Conservation (phyloP, 805 yeast species). For the Hanseniaspora lachancei region DNA sequence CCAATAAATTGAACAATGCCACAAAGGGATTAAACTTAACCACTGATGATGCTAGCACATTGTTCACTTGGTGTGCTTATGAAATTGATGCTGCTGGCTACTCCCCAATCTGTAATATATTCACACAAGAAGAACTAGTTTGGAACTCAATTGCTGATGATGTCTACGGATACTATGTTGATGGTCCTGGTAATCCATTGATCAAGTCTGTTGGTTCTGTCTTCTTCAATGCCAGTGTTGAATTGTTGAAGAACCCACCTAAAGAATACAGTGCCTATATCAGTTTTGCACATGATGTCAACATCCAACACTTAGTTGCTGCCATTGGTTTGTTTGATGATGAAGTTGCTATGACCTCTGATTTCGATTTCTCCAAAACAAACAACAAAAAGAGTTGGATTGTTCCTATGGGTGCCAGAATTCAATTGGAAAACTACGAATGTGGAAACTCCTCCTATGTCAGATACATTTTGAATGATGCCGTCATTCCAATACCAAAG, state of each 20-base stretch:
- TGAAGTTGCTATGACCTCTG: slow-evolving; percentile 31
- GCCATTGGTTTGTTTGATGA: slow-evolving; percentile 45
- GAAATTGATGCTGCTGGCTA: slow-evolving; percentile 59
- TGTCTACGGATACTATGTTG: slow-evolving; percentile 43
- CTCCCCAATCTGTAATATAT: slow-evolving; percentile 56
- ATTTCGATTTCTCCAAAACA: slow-evolving; percentile 34
- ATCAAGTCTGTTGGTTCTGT: slow-evolving; percentile 51
- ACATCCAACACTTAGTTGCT: slow-evolving; percentile 44
- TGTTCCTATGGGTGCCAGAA: slow-evolving; percentile 46
- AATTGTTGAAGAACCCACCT: slow-evolving; percentile 36
- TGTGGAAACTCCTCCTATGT: slow-evolving; percentile 33
- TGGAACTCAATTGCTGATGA: slow-evolving; percentile 50
- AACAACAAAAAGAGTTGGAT: slow-evolving; percentile 38
- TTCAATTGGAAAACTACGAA: slow-evolving; percentile 37
- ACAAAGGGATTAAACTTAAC: slow-evolving; percentile 46
- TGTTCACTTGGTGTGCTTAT: slow-evolving; percentile 58
- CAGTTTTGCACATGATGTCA: slow-evolving; percentile 66
- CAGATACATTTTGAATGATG: slow-evolving; percentile 41
- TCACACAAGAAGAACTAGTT: slow-evolving; percentile 56
- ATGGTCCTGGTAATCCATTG: slow-evolving; percentile 50
- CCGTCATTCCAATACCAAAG: slow-evolving; percentile 37
- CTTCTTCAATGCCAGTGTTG: slow-evolving; percentile 39
- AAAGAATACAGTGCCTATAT: slow-evolving; percentile 45
- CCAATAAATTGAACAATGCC: slow-evolving; percentile 40
- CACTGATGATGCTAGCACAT: slow-evolving; percentile 35